Evolutionary conservation across 352 stramenopile species (phyloP), one percentile per base, ranked within the genome.

Genomic region (Phytophthora sojae): DNA sequence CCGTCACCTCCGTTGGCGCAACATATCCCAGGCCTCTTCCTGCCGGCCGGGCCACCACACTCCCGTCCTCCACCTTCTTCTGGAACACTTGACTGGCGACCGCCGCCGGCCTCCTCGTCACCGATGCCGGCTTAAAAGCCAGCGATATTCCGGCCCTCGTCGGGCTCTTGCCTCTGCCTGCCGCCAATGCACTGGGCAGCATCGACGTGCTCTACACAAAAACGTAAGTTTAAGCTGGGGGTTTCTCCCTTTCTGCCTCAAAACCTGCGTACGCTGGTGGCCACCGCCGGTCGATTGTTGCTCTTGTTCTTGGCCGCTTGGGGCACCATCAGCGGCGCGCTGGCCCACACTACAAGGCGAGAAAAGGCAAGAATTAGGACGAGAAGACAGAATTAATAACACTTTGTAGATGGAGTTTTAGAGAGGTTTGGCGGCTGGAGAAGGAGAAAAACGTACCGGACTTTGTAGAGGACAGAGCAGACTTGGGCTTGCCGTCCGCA

Each of bases 71-170:
- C 19, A 52, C 45, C 45, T 75, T 57, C 45, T 79, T 76, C 19
- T 61, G 45, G 47, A 75, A 49, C 19, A 64, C 57, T 72, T 57
- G 54, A 62, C 8, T 69, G 19, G n/a, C 25, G 35, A 29, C 14
- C 17, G 52, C 15, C 14, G 67, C 57, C n/a, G 51, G 17, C 57
- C 42, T 89, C 51, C 76, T 83, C 5, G 62, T 75, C 42, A 95
- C 54, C 0, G 84, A 91, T 26, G 81, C 78, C 5, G 88, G 85
- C 12, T 76, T 83, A 45, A 93, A 93, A 15, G 81, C 80, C 11
- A 92, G 53, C 35, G 84, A 84, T 35, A 92, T 67, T 17, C 72
- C 61, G 26, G 61, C 51, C 0, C 64, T 58, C 19, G 54, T 65
- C 6, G 79, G 79, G 39, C 81, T 88, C 59, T 89, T 90, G 53